A percentile compares a stretch with the other conserved stretches of the same genome.
Conservation (phyloP, 441 rosid genomes). For the Populus hybrid region DNA sequence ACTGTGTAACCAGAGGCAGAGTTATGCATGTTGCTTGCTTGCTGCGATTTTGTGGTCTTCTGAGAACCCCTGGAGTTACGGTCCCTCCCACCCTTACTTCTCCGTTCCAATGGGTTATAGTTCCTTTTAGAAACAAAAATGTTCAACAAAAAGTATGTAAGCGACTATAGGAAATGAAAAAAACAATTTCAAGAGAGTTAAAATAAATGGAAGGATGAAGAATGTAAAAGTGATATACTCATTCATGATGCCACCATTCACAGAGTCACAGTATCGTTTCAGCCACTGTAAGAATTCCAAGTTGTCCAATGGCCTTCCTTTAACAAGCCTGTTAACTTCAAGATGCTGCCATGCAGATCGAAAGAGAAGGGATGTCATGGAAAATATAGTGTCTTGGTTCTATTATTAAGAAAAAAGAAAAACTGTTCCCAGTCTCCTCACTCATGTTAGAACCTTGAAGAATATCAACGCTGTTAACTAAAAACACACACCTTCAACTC, state of each 20-base stretch:
- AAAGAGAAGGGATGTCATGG: conserved; percentile 4
- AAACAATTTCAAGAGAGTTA: background rate
- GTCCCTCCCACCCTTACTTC: conserved; percentile 79
- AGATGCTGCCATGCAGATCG: conserved; percentile 56
- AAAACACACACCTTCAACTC: background rate
- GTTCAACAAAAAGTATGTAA: background rate
- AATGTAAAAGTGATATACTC: conserved; percentile 47
- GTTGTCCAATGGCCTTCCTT: conserved; percentile 95
- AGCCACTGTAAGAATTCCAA: conserved; percentile 98
- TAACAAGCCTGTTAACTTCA: conserved; percentile 90
- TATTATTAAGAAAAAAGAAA: background rate
- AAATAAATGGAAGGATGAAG: background rate
- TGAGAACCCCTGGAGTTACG: conserved; percentile 46
- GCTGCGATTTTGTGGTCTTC: conserved; percentile 77
- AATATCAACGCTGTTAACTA: background rate
- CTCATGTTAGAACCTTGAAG: background rate
- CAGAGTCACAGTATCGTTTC: conserved; percentile 93
- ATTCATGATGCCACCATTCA: conserved; percentile 96
- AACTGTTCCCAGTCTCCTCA: background rate
- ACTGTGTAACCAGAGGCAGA: conserved; percentile 37
- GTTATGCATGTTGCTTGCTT: conserved; percentile 59
- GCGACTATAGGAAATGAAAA: background rate
- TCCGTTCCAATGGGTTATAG: conserved; percentile 88
- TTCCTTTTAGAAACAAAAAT: conserved; percentile 47
- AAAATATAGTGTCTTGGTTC: background rate